Evolutionary conservation across 768 basidiomycete genomes (phyloP).

Genomic region (Boletellus ananas): DNA sequence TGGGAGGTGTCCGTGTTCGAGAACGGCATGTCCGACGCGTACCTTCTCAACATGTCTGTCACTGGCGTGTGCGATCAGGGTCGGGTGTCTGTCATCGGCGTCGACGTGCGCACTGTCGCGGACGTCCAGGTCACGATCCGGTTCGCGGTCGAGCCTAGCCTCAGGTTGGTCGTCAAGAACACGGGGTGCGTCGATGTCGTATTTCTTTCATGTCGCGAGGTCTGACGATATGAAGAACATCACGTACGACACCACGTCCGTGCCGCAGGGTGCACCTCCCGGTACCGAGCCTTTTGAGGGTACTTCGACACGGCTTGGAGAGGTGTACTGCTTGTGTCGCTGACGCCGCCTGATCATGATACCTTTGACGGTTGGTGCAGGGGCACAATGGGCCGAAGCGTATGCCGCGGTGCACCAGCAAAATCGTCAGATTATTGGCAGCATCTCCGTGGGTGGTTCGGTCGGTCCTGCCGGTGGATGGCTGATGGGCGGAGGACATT

Average conservation of each 20-base stretch:
- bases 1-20: slow-evolving; percentile 33
- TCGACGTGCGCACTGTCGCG: slow-evolving; percentile 20
- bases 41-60: slow-evolving; percentile 31
- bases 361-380: slow-evolving; percentile 25
- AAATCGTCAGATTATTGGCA: slow-evolving; percentile 43
- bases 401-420: slow-evolving; percentile 39
- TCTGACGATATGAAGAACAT: slow-evolving; percentile 36
- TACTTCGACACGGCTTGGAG: background rate
- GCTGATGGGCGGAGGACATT: slow-evolving; percentile 49
- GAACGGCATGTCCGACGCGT: slow-evolving; percentile 44
- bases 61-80: slow-evolving; percentile 21
- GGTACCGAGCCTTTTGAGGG: slow-evolving; percentile 19
- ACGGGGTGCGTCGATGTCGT: slow-evolving; percentile 18
- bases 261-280: slow-evolving; percentile 30
- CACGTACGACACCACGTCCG: slow-evolving; percentile 29
- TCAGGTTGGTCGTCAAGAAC: slow-evolving; percentile 27
- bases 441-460: slow-evolving; percentile 35
- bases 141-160: slow-evolving; percentile 19
- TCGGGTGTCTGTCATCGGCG: slow-evolving; percentile 22
- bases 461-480: slow-evolving; percentile 51
- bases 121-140: slow-evolving; percentile 26
- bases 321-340: too few relatives aligned
- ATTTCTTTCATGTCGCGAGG: background rate
- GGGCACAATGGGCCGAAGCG: slow-evolving; percentile 46
- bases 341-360: too few relatives aligned